These are phyloP conservation scores for Prunus davidiana DNA, from an alignment of 306 rosid genomes.

Conservation along the genomic window DNA sequence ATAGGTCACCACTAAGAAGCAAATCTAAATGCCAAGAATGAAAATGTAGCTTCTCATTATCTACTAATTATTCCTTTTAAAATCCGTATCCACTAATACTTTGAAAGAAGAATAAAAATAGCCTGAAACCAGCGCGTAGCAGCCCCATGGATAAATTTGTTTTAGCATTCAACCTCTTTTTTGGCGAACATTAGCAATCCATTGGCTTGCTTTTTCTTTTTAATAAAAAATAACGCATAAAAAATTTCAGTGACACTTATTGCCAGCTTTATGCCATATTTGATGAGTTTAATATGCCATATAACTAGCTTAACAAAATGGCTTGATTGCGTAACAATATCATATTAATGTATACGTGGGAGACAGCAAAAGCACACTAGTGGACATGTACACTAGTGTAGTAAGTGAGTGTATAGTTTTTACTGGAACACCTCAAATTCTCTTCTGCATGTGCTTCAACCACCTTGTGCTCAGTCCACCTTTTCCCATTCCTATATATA, in stretches of 20 bases:
- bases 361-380: constrained; percentile 52
- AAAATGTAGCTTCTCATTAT: too few relatives aligned
- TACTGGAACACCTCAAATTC: constrained; percentile 25
- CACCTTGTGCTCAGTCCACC: constrained; percentile 32
- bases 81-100: too few relatives aligned
- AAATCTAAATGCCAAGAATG: too few relatives aligned
- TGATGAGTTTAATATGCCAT: not conserved
- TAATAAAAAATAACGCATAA: not conserved
- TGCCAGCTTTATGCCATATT: not conserved
- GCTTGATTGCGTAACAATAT: not conserved
- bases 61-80: too few relatives aligned
- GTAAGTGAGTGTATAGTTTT: constrained; percentile 14
- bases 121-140: too few relatives aligned
- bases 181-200: too few relatives aligned
- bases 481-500: constrained; percentile 39
- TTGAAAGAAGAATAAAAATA: too few relatives aligned
- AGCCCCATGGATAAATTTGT: too few relatives aligned
- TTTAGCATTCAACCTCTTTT: too few relatives aligned
- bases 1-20: too few relatives aligned
- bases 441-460: constrained; percentile 47
- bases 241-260: not conserved
- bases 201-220: not conserved
- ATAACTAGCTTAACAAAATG: not conserved
- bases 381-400: constrained; percentile 16
- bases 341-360: constrained; percentile 25